Evolutionary conservation across 2,329 filamentous ascomycete genomes (phyloP).

Genomic region (Chrysoporthe deuterocubensis): DNA sequence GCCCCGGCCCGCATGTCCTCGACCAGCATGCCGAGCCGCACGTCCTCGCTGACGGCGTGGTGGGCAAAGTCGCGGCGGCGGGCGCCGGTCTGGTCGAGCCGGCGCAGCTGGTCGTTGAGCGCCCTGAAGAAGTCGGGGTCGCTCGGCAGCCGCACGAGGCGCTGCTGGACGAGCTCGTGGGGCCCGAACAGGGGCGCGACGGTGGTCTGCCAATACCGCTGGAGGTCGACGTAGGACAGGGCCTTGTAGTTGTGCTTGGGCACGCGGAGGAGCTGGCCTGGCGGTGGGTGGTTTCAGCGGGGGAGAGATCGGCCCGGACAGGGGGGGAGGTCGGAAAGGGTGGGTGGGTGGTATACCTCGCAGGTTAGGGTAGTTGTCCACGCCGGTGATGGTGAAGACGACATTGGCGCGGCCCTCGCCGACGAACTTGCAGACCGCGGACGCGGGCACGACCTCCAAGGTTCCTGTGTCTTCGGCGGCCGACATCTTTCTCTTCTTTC

Average conservation of each 20-base stretch:
- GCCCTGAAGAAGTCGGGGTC: slow-evolving; percentile 44
- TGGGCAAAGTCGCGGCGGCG: slow-evolving; percentile 49
- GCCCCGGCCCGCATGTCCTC: slow-evolving; percentile 66
- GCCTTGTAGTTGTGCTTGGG: slow-evolving; percentile 59
- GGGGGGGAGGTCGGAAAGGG: neutral
- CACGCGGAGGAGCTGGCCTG: slow-evolving; percentile 61
- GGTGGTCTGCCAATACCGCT: slow-evolving; percentile 53
- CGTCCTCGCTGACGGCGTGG: slow-evolving; percentile 52
- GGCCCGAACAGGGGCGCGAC: slow-evolving; percentile 60
- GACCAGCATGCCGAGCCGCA: slow-evolving; percentile 70
- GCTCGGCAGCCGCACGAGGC: slow-evolving; percentile 51
- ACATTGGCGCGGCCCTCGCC: slow-evolving; percentile 79
- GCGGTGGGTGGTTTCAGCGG: slow-evolving; percentile 31
- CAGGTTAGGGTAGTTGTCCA: slow-evolving; percentile 23
- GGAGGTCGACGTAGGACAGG: slow-evolving; percentile 47
- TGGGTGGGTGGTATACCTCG: slow-evolving; percentile 8
- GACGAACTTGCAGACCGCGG: slow-evolving; percentile 41
- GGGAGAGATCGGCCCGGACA: neutral
- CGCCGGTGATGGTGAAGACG: slow-evolving; percentile 62
- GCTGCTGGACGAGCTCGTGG: slow-evolving; percentile 59
- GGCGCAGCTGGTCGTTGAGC: slow-evolving; percentile 58
- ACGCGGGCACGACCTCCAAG: slow-evolving; percentile 21
- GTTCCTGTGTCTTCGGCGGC: neutral
- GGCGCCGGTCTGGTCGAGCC: slow-evolving; percentile 45
- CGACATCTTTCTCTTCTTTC: slow-evolving; percentile 1